A percentile compares a stretch with the other conserved stretches of the same genome.
phyloP scores from a whole-genome alignment of 768 basidiomycete species.

The Jaapia argillacea region DNA sequence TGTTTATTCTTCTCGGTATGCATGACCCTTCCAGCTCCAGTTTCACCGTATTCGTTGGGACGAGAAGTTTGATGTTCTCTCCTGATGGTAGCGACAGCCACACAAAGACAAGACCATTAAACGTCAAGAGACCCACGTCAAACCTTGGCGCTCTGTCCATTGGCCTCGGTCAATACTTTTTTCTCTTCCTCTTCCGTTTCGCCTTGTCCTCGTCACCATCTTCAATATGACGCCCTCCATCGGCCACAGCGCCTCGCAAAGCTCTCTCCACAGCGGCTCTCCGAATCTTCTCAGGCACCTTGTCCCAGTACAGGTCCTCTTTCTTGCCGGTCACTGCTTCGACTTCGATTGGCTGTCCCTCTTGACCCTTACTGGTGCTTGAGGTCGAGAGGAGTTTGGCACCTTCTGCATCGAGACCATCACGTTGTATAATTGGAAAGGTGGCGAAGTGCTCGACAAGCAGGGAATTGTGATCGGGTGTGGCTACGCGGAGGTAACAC shows the following conservation, averaged over 20 bases:
- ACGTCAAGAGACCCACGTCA: no score
- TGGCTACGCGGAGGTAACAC: conserved; percentile 67
- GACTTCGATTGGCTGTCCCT: conserved; percentile 27
- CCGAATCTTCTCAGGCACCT: conserved; percentile 66
- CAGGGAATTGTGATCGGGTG: conserved; percentile 31
- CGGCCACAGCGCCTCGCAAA: neutral
- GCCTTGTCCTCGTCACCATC: neutral
- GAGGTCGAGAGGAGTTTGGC: no score
- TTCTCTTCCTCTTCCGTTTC: neutral
- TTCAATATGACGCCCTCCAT: neutral
- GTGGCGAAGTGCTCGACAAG: conserved; percentile 36
- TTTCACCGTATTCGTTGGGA: no score
- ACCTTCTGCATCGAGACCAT: conserved; percentile 49
- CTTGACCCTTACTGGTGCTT: conserved; percentile 7
- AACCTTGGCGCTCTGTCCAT: no score
- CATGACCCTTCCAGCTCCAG: no score
- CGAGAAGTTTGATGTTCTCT: no score
- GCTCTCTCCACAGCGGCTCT: conserved; percentile 48
- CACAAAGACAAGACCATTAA: no score
- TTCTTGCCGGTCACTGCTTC: conserved; percentile 54
- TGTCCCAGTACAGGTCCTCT: conserved; percentile 72
- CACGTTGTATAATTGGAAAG: conserved; percentile 28
- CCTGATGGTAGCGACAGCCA: no score
- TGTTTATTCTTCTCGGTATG: no score
- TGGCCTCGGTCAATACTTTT: no score